A percentile compares a stretch with the other conserved stretches of the same genome.
Evolutionary conservation across 148 eudicot species (phyloP).

Genomic region (Diospyros kaki): DNA sequence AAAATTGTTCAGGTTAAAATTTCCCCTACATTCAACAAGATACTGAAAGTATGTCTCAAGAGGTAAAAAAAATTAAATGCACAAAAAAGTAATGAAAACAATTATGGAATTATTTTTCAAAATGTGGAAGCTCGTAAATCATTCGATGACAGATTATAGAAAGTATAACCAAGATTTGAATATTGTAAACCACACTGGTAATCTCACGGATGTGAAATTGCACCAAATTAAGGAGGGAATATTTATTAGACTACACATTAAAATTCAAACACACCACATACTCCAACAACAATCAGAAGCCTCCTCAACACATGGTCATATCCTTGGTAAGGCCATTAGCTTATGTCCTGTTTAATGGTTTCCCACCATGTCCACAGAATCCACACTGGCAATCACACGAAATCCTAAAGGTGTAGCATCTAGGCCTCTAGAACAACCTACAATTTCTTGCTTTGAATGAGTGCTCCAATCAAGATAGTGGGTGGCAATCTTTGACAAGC

Average conservation of each 20-base stretch:
- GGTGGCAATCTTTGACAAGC: neutral
- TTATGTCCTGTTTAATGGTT: no score
- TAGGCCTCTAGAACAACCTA: neutral
- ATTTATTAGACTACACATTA: no score
- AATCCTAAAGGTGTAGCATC: neutral
- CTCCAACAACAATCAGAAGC: no score
- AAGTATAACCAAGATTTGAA: neutral
- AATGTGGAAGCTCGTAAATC: neutral
- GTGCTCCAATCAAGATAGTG: neutral
- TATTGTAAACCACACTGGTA: neutral
- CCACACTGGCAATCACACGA: neutral
- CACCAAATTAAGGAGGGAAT: neutral
- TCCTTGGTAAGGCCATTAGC: no score
- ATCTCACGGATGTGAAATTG: neutral
- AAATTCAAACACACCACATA: no score
- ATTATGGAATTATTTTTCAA: neutral
- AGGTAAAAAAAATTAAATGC: neutral
- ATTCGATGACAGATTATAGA: neutral
- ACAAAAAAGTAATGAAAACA: neutral
- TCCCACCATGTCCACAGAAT: no score
- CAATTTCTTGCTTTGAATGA: neutral
- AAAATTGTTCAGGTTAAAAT: slow-evolving; percentile 72
- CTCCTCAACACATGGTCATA: no score
- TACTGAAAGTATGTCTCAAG: neutral
- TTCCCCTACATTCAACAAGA: slow-evolving; percentile 52